Evolutionary conservation across 2,329 filamentous ascomycete species (phyloP), one percentile per base, ranked within the genome.

Genomic region (Ceratocystis lukuohia): DNA sequence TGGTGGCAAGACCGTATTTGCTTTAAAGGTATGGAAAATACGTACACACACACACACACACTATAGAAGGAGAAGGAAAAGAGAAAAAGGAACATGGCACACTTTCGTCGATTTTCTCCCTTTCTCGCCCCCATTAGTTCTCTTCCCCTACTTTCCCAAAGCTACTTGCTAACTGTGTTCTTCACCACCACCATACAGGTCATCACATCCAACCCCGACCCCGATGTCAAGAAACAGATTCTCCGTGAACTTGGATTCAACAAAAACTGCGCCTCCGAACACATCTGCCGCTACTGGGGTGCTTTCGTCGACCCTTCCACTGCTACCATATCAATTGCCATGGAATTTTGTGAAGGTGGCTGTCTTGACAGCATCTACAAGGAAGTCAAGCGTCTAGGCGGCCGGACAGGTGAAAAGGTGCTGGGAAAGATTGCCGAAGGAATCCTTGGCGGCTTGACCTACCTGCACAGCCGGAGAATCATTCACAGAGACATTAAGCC

Each of bases 401-500:
- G 94, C 10, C 85, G 94, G 62, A 97, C 93, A 0, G 94, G 94
- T 70, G 94, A 99, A 75, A 99, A 97, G 74, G 94, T 99, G 1
- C 81, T 99, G 3, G 94, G 94, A 69, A 97, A 97, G 78, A 89
- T 99, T 57, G 91, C 94, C 53, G 94, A 97, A 75, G 94, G 93
- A 65, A 93, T 99, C 3, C 79, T 99, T 65, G 90, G 91, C 71
- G 94, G 94, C 28, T 79, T 99, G 69, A 97, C 92, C 7, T 99
- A 99, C 76, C 84, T 99, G 7, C 91, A 97, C 79, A 88, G 88
- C 72, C 88, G 93, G 74, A 94, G 96, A 76, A 99, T 99, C 76
- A 97, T 99, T 72, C 94, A 99, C 76, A 87, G 94, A 77, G 94
- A 99, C 74, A 99, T 99, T 80, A 99, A 99, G 76, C 94, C 94